phyloP scores from a whole-genome alignment of 148 eudicot species.

The Suaeda aralocaspica region DNA sequence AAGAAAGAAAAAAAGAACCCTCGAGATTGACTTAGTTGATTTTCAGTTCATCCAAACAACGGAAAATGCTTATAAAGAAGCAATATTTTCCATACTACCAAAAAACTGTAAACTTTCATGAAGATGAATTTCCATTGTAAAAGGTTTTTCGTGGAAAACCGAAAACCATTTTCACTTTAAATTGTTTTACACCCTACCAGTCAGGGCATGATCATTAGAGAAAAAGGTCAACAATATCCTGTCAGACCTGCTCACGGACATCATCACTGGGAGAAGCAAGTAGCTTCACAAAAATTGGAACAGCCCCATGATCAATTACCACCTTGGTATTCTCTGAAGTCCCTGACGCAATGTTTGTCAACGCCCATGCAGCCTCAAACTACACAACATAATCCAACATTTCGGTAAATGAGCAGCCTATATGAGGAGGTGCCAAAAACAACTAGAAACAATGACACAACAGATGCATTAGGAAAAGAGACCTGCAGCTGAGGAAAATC shows the following conservation, averaged over 20 bases:
- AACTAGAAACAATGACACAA: constrained; percentile 2
- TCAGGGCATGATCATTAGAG: neutral
- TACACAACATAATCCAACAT: constrained; percentile 17
- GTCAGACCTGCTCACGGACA: constrained; percentile 80
- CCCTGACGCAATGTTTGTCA: constrained; percentile 84
- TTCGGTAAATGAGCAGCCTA: constrained; percentile 1
- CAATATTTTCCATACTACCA: too few relatives aligned
- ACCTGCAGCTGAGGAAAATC: constrained; percentile 81
- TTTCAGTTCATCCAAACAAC: too few relatives aligned
- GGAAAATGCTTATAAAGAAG: too few relatives aligned
- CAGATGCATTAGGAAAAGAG: constrained; percentile 3
- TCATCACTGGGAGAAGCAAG: constrained; percentile 78
- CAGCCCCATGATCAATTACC: constrained; percentile 80
- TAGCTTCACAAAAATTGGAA: constrained; percentile 78
- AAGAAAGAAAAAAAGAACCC: too few relatives aligned
- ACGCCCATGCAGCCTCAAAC: constrained; percentile 94
- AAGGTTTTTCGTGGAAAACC: too few relatives aligned
- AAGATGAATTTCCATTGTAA: too few relatives aligned
- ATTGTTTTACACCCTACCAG: too few relatives aligned
- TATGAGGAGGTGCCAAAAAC: neutral
- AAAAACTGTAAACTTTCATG: too few relatives aligned
- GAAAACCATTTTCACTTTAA: too few relatives aligned
- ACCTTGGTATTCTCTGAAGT: constrained; percentile 76
- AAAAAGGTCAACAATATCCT: neutral
- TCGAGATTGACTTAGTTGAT: too few relatives aligned